Evolutionary conservation across 2,329 filamentous ascomycete genomes (phyloP).

Genomic region (Coniella lustricola): DNA sequence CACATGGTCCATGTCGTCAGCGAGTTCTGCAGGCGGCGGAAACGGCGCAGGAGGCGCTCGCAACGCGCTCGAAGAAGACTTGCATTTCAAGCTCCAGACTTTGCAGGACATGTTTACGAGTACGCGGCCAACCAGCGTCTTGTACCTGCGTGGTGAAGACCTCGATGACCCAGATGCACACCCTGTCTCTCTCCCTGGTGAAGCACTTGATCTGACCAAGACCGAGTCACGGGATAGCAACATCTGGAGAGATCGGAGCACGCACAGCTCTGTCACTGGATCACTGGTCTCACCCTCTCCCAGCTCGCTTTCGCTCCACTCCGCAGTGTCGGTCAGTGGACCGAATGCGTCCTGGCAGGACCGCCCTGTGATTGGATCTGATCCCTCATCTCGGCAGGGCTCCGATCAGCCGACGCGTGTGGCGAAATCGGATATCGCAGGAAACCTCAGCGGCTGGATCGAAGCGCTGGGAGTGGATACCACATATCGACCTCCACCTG

Average conservation of each 20-base stretch:
- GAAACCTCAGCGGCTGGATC: slow-evolving; percentile 73
- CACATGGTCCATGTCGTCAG: slow-evolving; percentile 90
- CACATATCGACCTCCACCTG: slow-evolving; percentile 71
- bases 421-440: slow-evolving; percentile 50
- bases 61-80: slow-evolving; percentile 61
- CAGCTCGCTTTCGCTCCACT: slow-evolving; percentile 56
- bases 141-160: slow-evolving; percentile 72
- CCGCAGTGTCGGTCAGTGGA: slow-evolving; percentile 41
- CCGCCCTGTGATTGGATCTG: slow-evolving; percentile 44
- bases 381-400: slow-evolving; percentile 33
- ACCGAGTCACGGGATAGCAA: slow-evolving; percentile 40
- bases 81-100: slow-evolving; percentile 70
- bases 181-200: slow-evolving; percentile 66
- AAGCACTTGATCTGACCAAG: slow-evolving; percentile 54
- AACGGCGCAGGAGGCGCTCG: slow-evolving; percentile 31
- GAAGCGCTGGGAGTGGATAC: slow-evolving; percentile 87
- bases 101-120: slow-evolving; percentile 87
- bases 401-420: slow-evolving; percentile 48
- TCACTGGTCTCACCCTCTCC: slow-evolving; percentile 62
- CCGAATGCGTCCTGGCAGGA: slow-evolving; percentile 48
- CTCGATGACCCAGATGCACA: slow-evolving; percentile 73
- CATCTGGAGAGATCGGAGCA: slow-evolving; percentile 46
- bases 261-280: slow-evolving; percentile 50
- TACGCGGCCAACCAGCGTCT: slow-evolving; percentile 67
- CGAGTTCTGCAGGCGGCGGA: slow-evolving; percentile 49